phyloP scores from a whole-genome alignment of 2,329 filamentous ascomycete species.

The Alternaria burnsii region DNA sequence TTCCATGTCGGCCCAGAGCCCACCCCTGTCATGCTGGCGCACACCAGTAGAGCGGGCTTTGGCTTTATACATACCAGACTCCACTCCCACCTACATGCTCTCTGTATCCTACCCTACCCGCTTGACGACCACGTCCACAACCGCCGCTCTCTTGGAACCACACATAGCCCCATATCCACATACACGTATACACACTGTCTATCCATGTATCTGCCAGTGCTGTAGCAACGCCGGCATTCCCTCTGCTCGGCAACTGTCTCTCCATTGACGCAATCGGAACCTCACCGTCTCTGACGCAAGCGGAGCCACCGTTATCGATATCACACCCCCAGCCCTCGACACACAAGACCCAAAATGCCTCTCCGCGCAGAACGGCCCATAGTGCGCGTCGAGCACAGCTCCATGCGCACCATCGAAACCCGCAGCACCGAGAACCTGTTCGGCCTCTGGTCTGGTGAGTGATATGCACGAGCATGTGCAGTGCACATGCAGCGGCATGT shows the following conservation, averaged over 20 bases:
- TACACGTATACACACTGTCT: not conserved
- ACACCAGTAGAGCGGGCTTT: slow-evolving; percentile 22
- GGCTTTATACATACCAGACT: slow-evolving; percentile 30
- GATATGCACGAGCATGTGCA: slow-evolving; percentile 12
- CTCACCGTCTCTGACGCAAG: slow-evolving; percentile 17
- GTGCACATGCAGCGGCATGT: not conserved
- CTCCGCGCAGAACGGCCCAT: slow-evolving; percentile 83
- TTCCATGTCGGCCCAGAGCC: slow-evolving; percentile 32
- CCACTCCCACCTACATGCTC: slow-evolving; percentile 22
- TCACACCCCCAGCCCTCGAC: slow-evolving; percentile 8
- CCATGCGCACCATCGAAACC: slow-evolving; percentile 95
- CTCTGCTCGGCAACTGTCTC: slow-evolving; percentile 27
- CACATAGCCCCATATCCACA: not conserved
- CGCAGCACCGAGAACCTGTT: slow-evolving; percentile 91
- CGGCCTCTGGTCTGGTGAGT: slow-evolving; percentile 95
- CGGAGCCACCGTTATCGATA: slow-evolving; percentile 11
- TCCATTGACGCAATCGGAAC: slow-evolving; percentile 33
- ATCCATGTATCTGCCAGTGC: slow-evolving; percentile 31
- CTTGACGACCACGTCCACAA: not conserved
- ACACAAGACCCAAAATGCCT: slow-evolving; percentile 69
- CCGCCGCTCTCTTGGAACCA: not conserved
- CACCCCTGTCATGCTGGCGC: slow-evolving; percentile 20
- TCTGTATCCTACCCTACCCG: not conserved
- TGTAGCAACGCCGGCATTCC: slow-evolving; percentile 32
- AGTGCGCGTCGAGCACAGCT: slow-evolving; percentile 87